Base-by-base conservation (phyloP, 2,329 filamentous ascomycete species). In the Elsinoe arachidis region DNA sequence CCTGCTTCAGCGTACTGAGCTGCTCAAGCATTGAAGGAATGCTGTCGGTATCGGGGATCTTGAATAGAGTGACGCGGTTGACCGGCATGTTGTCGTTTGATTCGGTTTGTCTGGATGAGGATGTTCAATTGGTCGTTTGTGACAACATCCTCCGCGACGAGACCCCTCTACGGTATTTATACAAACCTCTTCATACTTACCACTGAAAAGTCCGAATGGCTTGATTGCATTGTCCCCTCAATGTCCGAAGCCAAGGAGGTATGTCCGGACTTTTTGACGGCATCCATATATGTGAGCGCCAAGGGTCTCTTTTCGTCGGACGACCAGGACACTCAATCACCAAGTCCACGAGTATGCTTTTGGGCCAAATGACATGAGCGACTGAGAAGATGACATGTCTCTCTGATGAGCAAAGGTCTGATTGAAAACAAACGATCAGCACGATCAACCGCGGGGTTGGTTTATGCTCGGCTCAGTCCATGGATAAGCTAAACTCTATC, bases 41-140 rank as follows among this genome's bases (percentile, higher is more conserved):
- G 60, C 77, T 73, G 47, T 69, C 71, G 39, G 74, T 72, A 44
- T 75, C 72, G 59, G 76, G 73, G 57, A 80, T 70, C 63, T 80
- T 80, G 74, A 80, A 80, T 60, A 79, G 70, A 30, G 78, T 80
- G 60, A 80, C 72, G 52, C 78, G 73, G 62, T 78, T 74, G 63
- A 80, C 73, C 10, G 65, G 59, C 64, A 67, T 67, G 26, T 49
- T 65, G 51, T 35, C 55, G 51, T 12, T 43, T 44, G 12, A n/a
- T 34, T 34, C 33, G 26, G 26, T 30, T 30, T 30, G 3, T 21
- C 12, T 46, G 41, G 5, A 19, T 46, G 41, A 2, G 7, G 26
- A 9, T 30, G 26, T 30, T 30, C 7, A 9, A 30, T 30, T 5
- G 26, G 2, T 30, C 7, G 9, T 30, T 30, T 30, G 26, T 30